A percentile compares a stretch with the other conserved stretches of the same genome.
Evolutionary conservation across 192 early-diverging fungal genomes (phyloP).

Genomic region (Podila clonocystis): DNA sequence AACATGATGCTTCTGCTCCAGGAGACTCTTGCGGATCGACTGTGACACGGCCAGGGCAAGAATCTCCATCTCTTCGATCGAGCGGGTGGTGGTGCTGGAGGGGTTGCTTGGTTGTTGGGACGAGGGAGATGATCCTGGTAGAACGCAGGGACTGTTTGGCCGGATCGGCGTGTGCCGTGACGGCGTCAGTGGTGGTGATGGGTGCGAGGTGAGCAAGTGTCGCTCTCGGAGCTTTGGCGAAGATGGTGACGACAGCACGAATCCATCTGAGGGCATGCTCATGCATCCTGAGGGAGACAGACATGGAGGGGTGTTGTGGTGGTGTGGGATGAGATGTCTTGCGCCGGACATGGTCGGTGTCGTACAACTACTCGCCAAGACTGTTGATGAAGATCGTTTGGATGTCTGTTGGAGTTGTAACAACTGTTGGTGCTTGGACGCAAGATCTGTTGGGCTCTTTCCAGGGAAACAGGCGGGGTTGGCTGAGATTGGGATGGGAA

Average conservation of each 20-base stretch:
- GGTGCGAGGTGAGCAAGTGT: not conserved
- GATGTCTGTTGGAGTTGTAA: constrained; percentile 23
- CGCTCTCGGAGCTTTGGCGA: not conserved
- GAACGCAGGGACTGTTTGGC: not conserved
- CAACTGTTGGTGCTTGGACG: constrained; percentile 24
- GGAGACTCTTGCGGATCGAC: not conserved
- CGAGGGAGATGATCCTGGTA: not conserved
- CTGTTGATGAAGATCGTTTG: constrained; percentile 1
- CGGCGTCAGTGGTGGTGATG: not conserved
- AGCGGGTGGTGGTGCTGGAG: constrained; percentile 2
- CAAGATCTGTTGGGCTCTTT: constrained; percentile 17
- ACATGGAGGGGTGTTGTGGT: constrained; percentile 4
- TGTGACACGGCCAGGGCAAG: not conserved
- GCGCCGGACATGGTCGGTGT: not conserved
- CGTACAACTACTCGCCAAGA: not conserved
- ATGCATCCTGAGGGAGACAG: not conserved
- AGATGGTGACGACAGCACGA: not conserved
- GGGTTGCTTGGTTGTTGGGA: not conserved
- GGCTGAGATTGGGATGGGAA: constrained; percentile 3
- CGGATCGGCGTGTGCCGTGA: not conserved
- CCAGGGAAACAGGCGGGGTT: constrained; percentile 42
- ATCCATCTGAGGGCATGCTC: not conserved
- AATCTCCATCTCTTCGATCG: constrained; percentile 29
- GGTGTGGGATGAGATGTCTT: constrained; percentile 31
- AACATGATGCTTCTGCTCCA: not conserved